Conservation (phyloP, 2,329 filamentous ascomycete species). For the Metarhizium album region DNA sequence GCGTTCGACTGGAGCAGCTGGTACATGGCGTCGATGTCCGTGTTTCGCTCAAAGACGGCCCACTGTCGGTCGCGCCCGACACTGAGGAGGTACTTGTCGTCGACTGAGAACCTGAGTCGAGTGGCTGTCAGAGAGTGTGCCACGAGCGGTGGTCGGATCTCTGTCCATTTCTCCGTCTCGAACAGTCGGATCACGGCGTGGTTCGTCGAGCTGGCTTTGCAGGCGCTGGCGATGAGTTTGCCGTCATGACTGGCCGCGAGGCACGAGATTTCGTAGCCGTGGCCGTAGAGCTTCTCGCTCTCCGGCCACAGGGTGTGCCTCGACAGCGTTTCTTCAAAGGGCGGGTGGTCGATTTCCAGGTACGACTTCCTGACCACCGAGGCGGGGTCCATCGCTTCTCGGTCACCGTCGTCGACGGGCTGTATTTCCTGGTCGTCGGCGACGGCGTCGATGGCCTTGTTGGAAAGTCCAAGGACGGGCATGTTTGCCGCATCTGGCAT, state of each 20-base stretch:
- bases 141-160: slow-evolving; percentile 71
- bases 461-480: slow-evolving; percentile 87
- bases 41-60: slow-evolving; percentile 60
- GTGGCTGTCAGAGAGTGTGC: slow-evolving; percentile 83
- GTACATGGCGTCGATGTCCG: slow-evolving; percentile 34
- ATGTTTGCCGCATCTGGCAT: slow-evolving; percentile 89
- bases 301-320: slow-evolving; percentile 93
- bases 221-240: slow-evolving; percentile 74
- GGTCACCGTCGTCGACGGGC: slow-evolving; percentile 35
- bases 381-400: slow-evolving; percentile 43
- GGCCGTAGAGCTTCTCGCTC: slow-evolving; percentile 90
- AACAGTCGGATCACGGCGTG: slow-evolving; percentile 92
- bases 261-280: slow-evolving; percentile 92
- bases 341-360: slow-evolving; percentile 60
- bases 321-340: slow-evolving; percentile 80
- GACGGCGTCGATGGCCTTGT: slow-evolving; percentile 69
- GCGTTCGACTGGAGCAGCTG: slow-evolving; percentile 52
- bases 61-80: slow-evolving; percentile 89
- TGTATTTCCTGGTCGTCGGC: slow-evolving; percentile 38
- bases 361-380: slow-evolving; percentile 47
- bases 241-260: slow-evolving; percentile 70
- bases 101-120: slow-evolving; percentile 64
- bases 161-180: slow-evolving; percentile 77
- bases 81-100: slow-evolving; percentile 68
- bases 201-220: slow-evolving; percentile 82